These are phyloP conservation scores for Pezicula radicicola DNA, from an alignment of 2,329 filamentous ascomycete genomes.

Conservation along the genomic window DNA sequence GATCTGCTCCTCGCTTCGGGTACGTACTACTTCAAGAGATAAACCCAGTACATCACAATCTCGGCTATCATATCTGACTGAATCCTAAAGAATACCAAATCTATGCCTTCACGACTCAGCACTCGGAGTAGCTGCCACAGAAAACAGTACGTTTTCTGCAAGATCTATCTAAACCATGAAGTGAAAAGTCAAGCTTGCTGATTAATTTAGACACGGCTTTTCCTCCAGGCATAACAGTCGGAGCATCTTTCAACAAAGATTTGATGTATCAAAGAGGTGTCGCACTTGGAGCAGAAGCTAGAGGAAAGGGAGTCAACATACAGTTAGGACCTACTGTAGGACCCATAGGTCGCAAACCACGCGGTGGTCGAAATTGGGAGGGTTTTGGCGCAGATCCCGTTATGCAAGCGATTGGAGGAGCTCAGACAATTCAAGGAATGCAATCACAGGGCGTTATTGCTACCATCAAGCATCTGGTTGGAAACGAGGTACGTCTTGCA, in stretches of 20 bases:
- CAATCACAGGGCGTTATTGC: conserved; percentile 55
- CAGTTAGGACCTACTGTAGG: conserved; percentile 70
- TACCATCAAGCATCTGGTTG: conserved; percentile 54
- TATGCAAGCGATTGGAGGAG: conserved; percentile 51
- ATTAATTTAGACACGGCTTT: conserved; percentile 50
- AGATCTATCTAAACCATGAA: neutral
- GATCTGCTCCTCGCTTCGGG: conserved; percentile 56
- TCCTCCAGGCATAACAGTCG: conserved; percentile 73
- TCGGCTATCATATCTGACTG: neutral
- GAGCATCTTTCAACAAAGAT: conserved; percentile 72
- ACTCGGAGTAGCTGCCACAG: conserved; percentile 68
- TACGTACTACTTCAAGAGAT: neutral
- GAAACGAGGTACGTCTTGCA: conserved; percentile 36
- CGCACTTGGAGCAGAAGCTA: conserved; percentile 68
- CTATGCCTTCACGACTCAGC: conserved; percentile 72
- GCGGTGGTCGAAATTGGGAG: conserved; percentile 74
- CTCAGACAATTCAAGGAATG: conserved; percentile 52
- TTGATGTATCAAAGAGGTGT: conserved; percentile 66
- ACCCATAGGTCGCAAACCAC: conserved; percentile 67
- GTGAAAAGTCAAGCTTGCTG: neutral
- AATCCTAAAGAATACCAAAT: conserved; percentile 59
- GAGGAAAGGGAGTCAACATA: conserved; percentile 70
- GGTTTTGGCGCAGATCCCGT: conserved; percentile 69
- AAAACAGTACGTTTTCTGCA: conserved; percentile 52
- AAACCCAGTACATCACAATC: neutral